Evolutionary conservation across 1,284 basidiomycete species (phyloP), one percentile per base, ranked within the genome.

Genomic region (Paramarasmius palmivorus): DNA sequence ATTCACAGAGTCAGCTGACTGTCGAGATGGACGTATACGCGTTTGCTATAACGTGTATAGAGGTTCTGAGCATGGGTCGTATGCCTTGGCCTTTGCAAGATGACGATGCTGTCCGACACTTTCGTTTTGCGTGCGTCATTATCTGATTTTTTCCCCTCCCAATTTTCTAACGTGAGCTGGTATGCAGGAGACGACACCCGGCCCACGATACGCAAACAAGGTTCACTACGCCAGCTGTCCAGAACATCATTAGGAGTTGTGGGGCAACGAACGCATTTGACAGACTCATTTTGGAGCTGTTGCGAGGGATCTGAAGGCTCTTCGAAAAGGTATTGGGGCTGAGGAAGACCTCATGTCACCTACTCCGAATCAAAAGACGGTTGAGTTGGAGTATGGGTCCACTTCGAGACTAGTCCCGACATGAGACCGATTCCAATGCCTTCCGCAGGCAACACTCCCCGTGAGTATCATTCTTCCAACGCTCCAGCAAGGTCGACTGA

Each of bases 31-130:
- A 92, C 61, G 80, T 90, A 0, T 92, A 90, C 61, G 81, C 89
- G 1, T 92, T 86, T 63, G 83, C 84, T 0, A 84, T 92, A 40
- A 79, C 77, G 41, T 88, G 86, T 57, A 73, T 85, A 23, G 90
- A 92, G 69, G 79, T 90, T 53, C 68, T 91, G 22, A 75, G 72
- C 1, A 81, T 84, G 71, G 87, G 86, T 15, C 72, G 71, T 26
- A 68, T 83, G 53, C 89, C 81, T 2, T 91, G 84, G 88, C 71
- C 70, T 6, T 69, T 72, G 25, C 67, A 79, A 53, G 81, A 86
- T 56, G 88, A 91, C 58, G 72, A 76, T 15, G 66, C 74, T 0
- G 83, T 91, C 9, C 69, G 78, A 19, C 75, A 76, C 51, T 77
- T n/a, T 85, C 26, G 84, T 92, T 2, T 64, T 86, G 15, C 70